Evolutionary conservation across 23 red algal genomes (phyloP).

Genomic region (Gracilaria domingensis): DNA sequence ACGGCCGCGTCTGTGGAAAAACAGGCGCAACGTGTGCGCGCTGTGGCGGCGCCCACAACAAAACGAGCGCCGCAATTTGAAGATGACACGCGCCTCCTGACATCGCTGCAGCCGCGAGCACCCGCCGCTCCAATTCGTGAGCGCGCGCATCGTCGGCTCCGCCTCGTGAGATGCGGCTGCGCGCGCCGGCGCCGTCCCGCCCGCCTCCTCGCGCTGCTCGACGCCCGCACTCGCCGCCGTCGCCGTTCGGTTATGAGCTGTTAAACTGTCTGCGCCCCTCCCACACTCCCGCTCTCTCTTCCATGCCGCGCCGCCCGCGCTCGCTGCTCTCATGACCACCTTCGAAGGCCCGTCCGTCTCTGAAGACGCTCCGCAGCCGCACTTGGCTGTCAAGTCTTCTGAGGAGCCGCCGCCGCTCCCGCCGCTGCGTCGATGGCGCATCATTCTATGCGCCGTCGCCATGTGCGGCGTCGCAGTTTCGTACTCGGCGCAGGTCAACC

Average conservation of each 20-base stretch:
- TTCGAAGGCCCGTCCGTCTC: not conserved
- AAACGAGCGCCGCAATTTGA: not conserved
- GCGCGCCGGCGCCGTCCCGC: not conserved
- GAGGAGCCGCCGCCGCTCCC: not conserved
- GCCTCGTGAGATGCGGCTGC: no score
- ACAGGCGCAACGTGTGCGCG: not conserved
- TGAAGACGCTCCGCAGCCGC: not conserved
- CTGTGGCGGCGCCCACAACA: not conserved
- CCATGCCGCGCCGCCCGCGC: not conserved
- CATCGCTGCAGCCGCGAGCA: not conserved
- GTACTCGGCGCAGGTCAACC: constrained; percentile 90
- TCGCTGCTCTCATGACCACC: not conserved
- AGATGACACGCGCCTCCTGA: not conserved
- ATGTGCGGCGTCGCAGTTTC: constrained; percentile 77
- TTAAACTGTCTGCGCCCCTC: not conserved
- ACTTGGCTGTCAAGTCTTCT: not conserved
- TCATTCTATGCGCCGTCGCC: constrained; percentile 39
- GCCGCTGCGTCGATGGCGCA: not conserved
- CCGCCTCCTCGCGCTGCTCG: not conserved
- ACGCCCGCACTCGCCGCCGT: not conserved
- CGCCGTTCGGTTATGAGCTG: not conserved
- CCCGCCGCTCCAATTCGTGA: not conserved
- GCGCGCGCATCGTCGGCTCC: no score
- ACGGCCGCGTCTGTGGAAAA: no score
- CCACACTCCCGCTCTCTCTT: not conserved